phyloP scores from a whole-genome alignment of 2,329 filamentous ascomycete genomes.

The Colletotrichum gloeosporioides region DNA sequence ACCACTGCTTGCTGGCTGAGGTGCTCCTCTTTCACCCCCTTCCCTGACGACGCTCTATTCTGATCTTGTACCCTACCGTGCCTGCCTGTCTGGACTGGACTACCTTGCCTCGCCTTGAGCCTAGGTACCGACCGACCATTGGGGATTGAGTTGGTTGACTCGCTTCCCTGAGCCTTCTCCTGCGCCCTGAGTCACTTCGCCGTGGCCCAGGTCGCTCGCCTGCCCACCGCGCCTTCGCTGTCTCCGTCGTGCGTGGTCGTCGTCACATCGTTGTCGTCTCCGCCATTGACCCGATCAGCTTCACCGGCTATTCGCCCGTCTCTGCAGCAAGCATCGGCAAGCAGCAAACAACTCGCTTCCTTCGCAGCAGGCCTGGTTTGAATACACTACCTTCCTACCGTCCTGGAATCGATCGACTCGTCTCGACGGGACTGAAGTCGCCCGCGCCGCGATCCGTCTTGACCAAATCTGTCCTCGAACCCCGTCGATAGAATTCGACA shows the following conservation, averaged over 20 bases:
- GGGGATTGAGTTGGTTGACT: neutral
- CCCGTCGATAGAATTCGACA: neutral
- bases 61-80: neutral
- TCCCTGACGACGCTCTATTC: neutral
- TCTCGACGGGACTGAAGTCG: neutral
- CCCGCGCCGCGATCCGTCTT: neutral
- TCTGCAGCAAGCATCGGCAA: neutral
- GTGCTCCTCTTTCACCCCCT: neutral
- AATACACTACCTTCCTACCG: neutral
- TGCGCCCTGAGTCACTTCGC: slow-evolving; percentile 3
- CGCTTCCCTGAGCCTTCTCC: neutral
- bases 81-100: neutral
- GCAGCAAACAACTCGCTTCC: neutral
- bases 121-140: neutral
- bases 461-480: neutral
- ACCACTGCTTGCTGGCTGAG: neutral
- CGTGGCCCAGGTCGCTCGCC: neutral
- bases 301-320: neutral
- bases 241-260: neutral
- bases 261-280: neutral
- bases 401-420: neutral
- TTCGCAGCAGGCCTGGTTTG: neutral
- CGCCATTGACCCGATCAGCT: neutral
- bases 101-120: neutral
- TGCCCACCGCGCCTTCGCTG: neutral